Evolutionary conservation across 139 green algal species (phyloP).

Genomic region (Astrephomene gubernaculifera): DNA sequence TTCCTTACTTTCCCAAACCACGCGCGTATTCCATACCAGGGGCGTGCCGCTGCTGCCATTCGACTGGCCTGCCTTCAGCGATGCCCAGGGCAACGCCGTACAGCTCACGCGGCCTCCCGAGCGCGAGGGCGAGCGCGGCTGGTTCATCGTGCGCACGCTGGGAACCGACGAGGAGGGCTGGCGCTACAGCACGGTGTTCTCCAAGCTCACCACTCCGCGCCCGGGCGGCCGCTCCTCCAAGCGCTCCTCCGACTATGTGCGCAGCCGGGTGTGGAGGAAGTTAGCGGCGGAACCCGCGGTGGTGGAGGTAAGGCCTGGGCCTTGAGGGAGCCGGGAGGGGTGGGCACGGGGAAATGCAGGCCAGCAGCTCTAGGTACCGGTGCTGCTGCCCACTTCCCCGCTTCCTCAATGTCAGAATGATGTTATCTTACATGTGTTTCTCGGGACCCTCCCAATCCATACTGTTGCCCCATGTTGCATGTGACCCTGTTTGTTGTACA

Average conservation of each 20-base stretch:
- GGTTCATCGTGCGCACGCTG: slow-evolving; percentile 58
- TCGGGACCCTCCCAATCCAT: no score
- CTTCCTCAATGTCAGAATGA: no score
- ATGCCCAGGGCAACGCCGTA: slow-evolving; percentile 38
- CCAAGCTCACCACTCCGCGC: slow-evolving; percentile 48
- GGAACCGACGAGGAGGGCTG: slow-evolving; percentile 73
- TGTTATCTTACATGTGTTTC: no score
- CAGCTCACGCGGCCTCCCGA: slow-evolving; percentile 32
- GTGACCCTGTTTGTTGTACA: no score
- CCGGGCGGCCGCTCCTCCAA: slow-evolving; percentile 70
- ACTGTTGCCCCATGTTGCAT: no score
- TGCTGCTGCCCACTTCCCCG: no score
- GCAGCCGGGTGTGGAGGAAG: slow-evolving; percentile 63
- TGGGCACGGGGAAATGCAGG: no score
- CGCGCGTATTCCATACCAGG: slow-evolving; percentile 10
- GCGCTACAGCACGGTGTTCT: slow-evolving; percentile 70
- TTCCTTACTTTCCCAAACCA: neutral
- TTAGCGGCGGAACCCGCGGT: neutral
- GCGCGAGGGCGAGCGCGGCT: slow-evolving; percentile 58
- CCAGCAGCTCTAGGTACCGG: no score
- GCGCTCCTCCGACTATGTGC: slow-evolving; percentile 64
- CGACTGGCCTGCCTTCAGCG: slow-evolving; percentile 56
- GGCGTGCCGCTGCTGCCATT: slow-evolving; percentile 47
- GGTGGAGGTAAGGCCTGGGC: neutral
- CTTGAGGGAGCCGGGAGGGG: no score